A percentile compares a stretch with the other conserved stretches of the same genome.
Conservation (phyloP, 2,329 filamentous ascomycete genomes). For the Trichoderma breve region DNA sequence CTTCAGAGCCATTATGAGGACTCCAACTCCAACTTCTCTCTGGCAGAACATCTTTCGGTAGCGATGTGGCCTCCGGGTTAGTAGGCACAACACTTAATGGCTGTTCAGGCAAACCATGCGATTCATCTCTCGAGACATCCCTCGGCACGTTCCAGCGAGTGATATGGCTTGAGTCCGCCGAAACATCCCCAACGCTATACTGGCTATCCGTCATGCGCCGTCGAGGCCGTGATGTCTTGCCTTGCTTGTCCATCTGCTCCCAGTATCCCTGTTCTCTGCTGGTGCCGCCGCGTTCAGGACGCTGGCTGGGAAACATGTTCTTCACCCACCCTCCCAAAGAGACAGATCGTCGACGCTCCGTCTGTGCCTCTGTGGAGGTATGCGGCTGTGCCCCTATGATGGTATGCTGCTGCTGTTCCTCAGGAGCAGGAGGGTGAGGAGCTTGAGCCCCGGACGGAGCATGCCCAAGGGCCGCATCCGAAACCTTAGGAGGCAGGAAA, state of each 20-base stretch:
- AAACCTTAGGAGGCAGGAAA: slow-evolving; percentile 24
- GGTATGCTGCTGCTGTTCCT: not conserved
- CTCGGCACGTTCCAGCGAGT: slow-evolving; percentile 38
- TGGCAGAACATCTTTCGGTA: not conserved
- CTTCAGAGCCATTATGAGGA: slow-evolving; percentile 18
- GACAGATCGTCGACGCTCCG: slow-evolving; percentile 14
- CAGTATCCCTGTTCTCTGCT: slow-evolving; percentile 35
- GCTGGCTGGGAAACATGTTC: slow-evolving; percentile 48
- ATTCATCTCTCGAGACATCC: slow-evolving; percentile 23
- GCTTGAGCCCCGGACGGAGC: not conserved
- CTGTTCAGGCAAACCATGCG: not conserved
- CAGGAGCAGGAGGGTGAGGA: not conserved
- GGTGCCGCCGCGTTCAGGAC: slow-evolving; percentile 51
- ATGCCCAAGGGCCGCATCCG: slow-evolving; percentile 21
- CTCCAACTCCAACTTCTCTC: slow-evolving; percentile 26
- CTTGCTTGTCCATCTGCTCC: slow-evolving; percentile 26
- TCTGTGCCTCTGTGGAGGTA: not conserved
- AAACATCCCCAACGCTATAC: slow-evolving; percentile 23
- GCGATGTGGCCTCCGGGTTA: not conserved
- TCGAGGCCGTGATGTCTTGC: not conserved
- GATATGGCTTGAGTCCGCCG: slow-evolving; percentile 32
- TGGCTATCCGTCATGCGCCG: slow-evolving; percentile 22
- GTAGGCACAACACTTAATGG: not conserved
- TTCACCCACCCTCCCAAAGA: slow-evolving; percentile 43
- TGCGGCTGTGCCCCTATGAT: not conserved